Percentiles rank a stretch among this genome's conserved stretches.
Conservation (phyloP, 371 early-diverging fungal genomes). For the Saksenaea oblongispora region DNA sequence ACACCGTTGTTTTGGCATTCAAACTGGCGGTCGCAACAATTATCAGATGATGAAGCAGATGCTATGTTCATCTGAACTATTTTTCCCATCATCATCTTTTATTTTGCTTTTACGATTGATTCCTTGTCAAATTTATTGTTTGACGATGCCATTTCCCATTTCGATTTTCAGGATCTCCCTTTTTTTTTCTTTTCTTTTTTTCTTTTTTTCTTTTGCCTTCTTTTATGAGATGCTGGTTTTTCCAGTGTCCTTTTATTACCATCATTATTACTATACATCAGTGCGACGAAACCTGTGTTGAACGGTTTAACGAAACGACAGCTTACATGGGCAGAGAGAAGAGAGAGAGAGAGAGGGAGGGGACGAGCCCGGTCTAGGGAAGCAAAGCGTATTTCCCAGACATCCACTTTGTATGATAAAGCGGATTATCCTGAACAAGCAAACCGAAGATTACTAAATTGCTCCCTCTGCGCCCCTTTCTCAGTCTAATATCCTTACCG, state of each 20-base stretch:
- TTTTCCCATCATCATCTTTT: not conserved
- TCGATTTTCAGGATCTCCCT: not conserved
- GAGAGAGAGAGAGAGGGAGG: not conserved
- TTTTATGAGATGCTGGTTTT: not conserved
- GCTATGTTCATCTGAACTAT: not conserved
- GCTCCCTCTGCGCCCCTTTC: not conserved
- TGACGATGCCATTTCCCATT: not conserved
- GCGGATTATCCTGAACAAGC: not conserved
- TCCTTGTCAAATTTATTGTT: too few species aligned
- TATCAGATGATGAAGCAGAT: not conserved
- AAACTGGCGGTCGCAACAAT: not conserved
- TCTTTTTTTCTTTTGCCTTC: not conserved
- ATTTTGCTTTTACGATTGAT: not conserved
- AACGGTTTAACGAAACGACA: not conserved
- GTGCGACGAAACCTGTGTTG: not conserved
- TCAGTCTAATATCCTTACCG: not conserved
- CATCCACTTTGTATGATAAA: not conserved
- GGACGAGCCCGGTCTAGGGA: slow-evolving; percentile 1
- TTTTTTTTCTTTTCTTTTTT: not conserved
- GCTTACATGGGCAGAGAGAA: not conserved
- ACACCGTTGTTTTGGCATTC: not conserved
- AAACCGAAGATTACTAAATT: not conserved
- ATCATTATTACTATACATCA: not conserved
- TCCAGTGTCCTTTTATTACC: not conserved
- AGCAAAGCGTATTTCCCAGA: not conserved